Percentiles rank a stretch among this genome's conserved stretches.
These are phyloP conservation scores for Clavispora santaluciae DNA, from an alignment of 805 yeast species.

Conservation along the genomic window DNA sequence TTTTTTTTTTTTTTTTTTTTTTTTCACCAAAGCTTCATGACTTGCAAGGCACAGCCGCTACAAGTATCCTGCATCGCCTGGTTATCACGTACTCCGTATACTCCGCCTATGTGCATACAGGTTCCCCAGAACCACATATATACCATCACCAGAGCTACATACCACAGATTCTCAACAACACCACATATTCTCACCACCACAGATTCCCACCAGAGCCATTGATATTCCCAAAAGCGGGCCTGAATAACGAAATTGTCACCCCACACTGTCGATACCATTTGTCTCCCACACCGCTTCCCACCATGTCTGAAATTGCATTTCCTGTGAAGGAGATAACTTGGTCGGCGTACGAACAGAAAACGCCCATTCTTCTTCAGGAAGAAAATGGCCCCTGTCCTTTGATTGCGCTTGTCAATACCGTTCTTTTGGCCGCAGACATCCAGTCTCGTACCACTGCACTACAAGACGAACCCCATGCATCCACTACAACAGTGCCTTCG, in stretches of 20 bases:
- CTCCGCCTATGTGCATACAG: background rate
- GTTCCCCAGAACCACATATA: background rate
- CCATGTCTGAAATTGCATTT: slow-evolving; percentile 6
- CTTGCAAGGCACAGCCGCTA: no score
- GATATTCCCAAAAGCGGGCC: no score
- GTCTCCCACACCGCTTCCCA: no score
- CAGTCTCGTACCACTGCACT: slow-evolving; percentile 11
- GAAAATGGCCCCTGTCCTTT: slow-evolving; percentile 87
- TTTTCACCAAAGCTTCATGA: no score
- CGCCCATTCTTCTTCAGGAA: slow-evolving; percentile 70
- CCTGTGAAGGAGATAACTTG: slow-evolving; percentile 25
- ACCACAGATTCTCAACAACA: no score
- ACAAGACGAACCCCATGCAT: background rate
- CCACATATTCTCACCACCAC: no score
- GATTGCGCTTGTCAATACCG: slow-evolving; percentile 68
- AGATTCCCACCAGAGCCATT: no score
- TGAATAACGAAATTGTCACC: no score
- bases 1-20: no score
- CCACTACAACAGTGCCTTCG: background rate
- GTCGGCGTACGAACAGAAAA: slow-evolving; percentile 33
- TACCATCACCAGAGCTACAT: no score
- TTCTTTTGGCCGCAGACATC: slow-evolving; percentile 48
- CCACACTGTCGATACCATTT: no score
- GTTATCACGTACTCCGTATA: background rate
- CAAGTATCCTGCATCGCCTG: background rate